Percentiles rank a stretch among this genome's conserved stretches.
Conservation (phyloP, 805 yeast genomes). For the Yamadazyma kitorensis region DNA sequence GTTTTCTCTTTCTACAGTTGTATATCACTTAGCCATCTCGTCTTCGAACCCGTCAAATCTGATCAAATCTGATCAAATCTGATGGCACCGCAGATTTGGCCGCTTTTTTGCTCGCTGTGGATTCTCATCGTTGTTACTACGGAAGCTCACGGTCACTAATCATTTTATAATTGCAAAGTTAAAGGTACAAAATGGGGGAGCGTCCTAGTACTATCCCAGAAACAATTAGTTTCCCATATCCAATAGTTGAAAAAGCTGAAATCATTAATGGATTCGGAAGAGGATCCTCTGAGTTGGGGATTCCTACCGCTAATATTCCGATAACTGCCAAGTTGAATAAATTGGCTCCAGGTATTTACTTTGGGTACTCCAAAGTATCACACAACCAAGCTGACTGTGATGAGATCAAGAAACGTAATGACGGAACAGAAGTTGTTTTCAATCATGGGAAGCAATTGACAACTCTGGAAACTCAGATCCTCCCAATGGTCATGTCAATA, state of each 20-base stretch:
- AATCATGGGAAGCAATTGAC: conserved; percentile 57
- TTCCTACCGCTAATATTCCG: conserved; percentile 92
- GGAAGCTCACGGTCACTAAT: no score
- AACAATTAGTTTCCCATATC: conserved; percentile 53
- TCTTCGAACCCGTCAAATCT: no score
- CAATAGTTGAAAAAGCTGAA: conserved; percentile 40
- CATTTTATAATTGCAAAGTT: not conserved
- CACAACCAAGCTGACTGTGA: conserved; percentile 17
- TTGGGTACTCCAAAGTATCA: conserved; percentile 61
- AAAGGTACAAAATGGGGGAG: not conserved
- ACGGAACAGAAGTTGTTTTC: conserved; percentile 37
- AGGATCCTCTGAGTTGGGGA: conserved; percentile 89
- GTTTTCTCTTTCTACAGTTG: no score
- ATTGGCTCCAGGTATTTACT: conserved; percentile 80
- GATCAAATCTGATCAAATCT: no score
- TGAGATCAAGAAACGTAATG: conserved; percentile 18
- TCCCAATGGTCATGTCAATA: conserved; percentile 92
- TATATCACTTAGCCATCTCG: no score
- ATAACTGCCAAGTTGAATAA: conserved; percentile 44
- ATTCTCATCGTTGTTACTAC: no score
- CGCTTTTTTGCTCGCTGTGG: no score
- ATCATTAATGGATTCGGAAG: conserved; percentile 89
- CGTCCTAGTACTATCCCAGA: not conserved
- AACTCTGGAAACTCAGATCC: conserved; percentile 41
- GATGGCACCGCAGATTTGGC: no score